These are phyloP conservation scores for Halenospora varia DNA, from an alignment of 495 filamentous ascomycete genomes.

Conservation along the genomic window DNA sequence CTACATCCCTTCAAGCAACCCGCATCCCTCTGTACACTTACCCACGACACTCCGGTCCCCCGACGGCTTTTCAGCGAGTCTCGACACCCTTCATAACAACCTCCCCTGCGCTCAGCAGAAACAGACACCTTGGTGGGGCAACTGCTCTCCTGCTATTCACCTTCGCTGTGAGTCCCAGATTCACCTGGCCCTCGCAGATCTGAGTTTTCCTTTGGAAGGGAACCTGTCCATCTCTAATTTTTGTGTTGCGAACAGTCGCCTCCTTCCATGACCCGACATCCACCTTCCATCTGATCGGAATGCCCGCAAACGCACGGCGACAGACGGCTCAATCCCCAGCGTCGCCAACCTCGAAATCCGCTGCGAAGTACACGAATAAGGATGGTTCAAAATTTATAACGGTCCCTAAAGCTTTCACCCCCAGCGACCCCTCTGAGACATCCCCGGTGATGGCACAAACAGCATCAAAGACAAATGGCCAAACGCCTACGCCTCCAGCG, in stretches of 20 bases:
- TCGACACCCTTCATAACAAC: neutral
- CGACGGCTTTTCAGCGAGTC: neutral
- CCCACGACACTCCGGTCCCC: neutral
- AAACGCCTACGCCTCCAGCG: slow-evolving; percentile 10
- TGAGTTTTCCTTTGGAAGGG: neutral
- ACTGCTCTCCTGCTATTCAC: slow-evolving; percentile 7
- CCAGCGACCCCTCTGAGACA: slow-evolving; percentile 41
- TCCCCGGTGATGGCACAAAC: slow-evolving; percentile 43
- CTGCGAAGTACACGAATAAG: slow-evolving; percentile 59
- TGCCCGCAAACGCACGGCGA: slow-evolving; percentile 49
- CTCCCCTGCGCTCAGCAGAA: slow-evolving; percentile 2
- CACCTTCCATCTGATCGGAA: slow-evolving; percentile 30
- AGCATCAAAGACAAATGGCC: slow-evolving; percentile 23
- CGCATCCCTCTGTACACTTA: neutral
- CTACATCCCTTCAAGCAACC: neutral
- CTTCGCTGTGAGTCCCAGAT: slow-evolving; percentile 16
- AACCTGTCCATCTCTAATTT: slow-evolving; percentile 6
- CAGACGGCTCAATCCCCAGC: slow-evolving; percentile 34
- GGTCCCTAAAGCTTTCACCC: slow-evolving; percentile 52
- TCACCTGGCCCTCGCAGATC: neutral
- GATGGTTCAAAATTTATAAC: slow-evolving; percentile 67
- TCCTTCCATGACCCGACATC: slow-evolving; percentile 24
- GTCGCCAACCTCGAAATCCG: slow-evolving; percentile 38
- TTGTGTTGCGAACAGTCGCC: slow-evolving; percentile 17
- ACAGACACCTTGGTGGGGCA: slow-evolving; percentile 27